Evolutionary conservation across 1,284 basidiomycete species (phyloP).

Genomic region (Ganoderma sinense): DNA sequence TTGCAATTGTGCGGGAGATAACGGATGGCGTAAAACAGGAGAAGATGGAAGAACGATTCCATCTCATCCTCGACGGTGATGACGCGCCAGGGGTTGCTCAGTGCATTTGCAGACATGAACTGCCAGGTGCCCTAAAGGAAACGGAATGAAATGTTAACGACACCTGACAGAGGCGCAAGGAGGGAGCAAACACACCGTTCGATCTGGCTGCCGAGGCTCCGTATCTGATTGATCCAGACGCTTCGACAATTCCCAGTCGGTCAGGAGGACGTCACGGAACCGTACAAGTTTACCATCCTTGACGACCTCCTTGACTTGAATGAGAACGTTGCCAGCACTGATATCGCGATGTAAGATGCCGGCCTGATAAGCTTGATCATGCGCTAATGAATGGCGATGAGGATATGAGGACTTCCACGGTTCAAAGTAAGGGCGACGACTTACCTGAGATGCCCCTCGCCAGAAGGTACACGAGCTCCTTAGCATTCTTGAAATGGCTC

Average conservation of each 20-base stretch:
- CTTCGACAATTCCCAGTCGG: slow-evolving; percentile 27
- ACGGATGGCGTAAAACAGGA: slow-evolving; percentile 20
- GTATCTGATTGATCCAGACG: not conserved
- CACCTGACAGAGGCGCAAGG: not conserved
- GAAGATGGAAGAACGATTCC: slow-evolving; percentile 23
- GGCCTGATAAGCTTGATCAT: slow-evolving; percentile 13
- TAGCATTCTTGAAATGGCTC: slow-evolving; percentile 1
- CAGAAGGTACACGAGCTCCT: not conserved
- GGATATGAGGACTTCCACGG: not conserved
- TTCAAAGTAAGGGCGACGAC: not conserved
- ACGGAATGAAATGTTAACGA: not conserved
- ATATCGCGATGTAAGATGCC: slow-evolving; percentile 22
- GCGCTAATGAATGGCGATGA: slow-evolving; percentile 9
- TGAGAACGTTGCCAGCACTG: slow-evolving; percentile 23
- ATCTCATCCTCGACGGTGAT: slow-evolving; percentile 21
- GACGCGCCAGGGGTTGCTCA: not conserved
- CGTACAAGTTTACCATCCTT: not conserved
- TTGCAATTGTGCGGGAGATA: slow-evolving; percentile 18
- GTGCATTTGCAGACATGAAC: slow-evolving; percentile 16
- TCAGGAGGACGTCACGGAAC: slow-evolving; percentile 5
- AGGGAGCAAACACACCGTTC: slow-evolving; percentile 9
- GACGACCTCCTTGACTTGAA: not conserved
- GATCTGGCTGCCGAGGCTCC: slow-evolving; percentile 11
- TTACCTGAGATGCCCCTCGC: not conserved
- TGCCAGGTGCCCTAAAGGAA: slow-evolving; percentile 27